Conservation (phyloP, 2,329 filamentous ascomycete genomes). For the Pyrenophora seminiperda region DNA sequence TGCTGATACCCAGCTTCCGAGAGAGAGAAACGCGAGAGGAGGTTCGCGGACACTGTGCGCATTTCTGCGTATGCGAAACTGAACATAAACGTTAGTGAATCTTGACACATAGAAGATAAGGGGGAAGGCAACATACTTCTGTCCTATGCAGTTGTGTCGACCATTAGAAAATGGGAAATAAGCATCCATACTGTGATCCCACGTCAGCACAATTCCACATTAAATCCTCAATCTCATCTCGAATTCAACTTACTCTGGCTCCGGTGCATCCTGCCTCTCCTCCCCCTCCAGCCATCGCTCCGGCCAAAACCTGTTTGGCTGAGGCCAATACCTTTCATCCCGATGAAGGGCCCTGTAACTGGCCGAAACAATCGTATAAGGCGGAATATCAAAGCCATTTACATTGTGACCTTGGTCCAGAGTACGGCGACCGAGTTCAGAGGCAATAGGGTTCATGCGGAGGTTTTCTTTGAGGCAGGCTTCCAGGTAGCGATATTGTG, state of each 20-base stretch:
- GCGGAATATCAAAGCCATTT: neutral
- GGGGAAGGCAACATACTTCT: too few species aligned
- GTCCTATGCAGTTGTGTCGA: slow-evolving; percentile 1
- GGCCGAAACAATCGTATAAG: slow-evolving; percentile 1
- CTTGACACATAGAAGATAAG: too few species aligned
- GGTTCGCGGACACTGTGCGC: slow-evolving; percentile 2
- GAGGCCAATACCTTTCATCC: neutral
- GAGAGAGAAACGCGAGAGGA: neutral
- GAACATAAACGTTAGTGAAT: too few species aligned
- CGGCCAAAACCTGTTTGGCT: slow-evolving; percentile 3
- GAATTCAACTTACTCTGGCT: neutral
- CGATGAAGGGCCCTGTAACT: slow-evolving; percentile 2
- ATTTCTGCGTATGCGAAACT: slow-evolving; percentile 3
- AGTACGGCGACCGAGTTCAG: slow-evolving; percentile 2
- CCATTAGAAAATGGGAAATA: slow-evolving; percentile 3
- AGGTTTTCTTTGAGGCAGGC: too few species aligned
- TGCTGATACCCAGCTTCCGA: slow-evolving; percentile 1
- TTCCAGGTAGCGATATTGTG: too few species aligned
- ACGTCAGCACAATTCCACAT: neutral
- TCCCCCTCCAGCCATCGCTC: slow-evolving; percentile 2
- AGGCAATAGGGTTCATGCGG: slow-evolving; percentile 1
- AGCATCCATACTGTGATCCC: neutral
- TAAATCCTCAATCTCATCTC: neutral
- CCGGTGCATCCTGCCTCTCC: slow-evolving; percentile 1
- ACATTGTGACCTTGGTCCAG: neutral